Percentiles rank a stretch among this genome's conserved stretches.
These are phyloP conservation scores for Clarireedia paspali DNA, from an alignment of 2,329 filamentous ascomycete species.

Conservation along the genomic window DNA sequence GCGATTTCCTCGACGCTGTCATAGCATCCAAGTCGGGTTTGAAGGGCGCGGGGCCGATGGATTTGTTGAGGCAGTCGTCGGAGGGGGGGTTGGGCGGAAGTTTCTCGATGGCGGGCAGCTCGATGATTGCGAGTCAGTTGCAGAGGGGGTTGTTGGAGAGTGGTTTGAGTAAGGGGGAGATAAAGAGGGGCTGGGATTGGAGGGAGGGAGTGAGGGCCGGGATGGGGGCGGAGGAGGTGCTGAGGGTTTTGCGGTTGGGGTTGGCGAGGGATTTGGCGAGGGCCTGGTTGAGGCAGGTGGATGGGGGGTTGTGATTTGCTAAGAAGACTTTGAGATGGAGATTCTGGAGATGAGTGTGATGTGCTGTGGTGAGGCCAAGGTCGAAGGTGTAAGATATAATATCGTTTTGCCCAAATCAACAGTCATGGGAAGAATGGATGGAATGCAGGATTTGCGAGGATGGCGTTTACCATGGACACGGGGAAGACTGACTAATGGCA, in stretches of 20 bases:
- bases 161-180: constrained; percentile 38
- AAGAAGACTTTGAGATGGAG: too few relatives aligned
- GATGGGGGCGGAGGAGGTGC: constrained; percentile 59
- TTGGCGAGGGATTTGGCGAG: constrained; percentile 67
- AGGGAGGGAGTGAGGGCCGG: constrained; percentile 47
- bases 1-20: constrained; percentile 71
- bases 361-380: too few relatives aligned
- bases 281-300: constrained; percentile 61
- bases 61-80: constrained; percentile 59
- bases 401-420: background rate
- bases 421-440: background rate
- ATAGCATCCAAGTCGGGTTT: constrained; percentile 60
- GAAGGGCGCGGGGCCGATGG: constrained; percentile 55
- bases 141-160: constrained; percentile 52
- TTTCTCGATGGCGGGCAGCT: constrained; percentile 63
- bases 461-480: background rate
- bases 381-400: too few relatives aligned
- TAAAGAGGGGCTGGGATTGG: constrained; percentile 68
- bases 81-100: constrained; percentile 47
- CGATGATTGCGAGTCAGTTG: constrained; percentile 57
- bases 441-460: background rate
- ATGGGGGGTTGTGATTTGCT: constrained; percentile 31
- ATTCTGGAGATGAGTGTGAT: too few relatives aligned
- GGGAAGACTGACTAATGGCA: background rate
- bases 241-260: constrained; percentile 63